phyloP scores from a whole-genome alignment of 2,329 filamentous ascomycete genomes.

The Cercospora citrullina region DNA sequence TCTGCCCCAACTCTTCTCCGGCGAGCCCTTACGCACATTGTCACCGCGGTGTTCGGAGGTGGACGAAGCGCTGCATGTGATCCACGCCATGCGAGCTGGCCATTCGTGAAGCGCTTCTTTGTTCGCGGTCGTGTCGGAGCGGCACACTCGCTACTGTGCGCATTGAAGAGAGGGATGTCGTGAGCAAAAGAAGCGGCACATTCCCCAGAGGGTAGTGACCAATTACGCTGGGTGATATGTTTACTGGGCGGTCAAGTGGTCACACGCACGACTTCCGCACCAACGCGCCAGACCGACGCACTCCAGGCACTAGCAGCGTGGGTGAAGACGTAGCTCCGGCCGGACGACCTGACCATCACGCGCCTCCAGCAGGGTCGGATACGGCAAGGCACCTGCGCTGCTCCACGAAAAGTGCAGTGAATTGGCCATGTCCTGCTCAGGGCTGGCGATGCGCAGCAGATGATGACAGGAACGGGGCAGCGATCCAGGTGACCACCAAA shows the following conservation, averaged over 20 bases:
- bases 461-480: slow-evolving; percentile 6
- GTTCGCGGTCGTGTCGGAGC: too few relatives aligned
- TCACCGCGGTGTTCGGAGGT: slow-evolving; percentile 4
- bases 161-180: background rate
- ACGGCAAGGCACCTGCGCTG: background rate
- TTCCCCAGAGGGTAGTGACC: background rate
- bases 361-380: background rate
- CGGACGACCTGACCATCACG: background rate
- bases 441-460: background rate
- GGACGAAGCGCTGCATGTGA: slow-evolving; percentile 5
- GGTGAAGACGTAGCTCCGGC: slow-evolving; percentile 5
- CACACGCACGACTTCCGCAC: slow-evolving; percentile 1
- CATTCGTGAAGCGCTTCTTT: slow-evolving; percentile 7
- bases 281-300: background rate
- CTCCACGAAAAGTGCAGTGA: background rate
- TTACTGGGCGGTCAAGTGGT: slow-evolving; percentile 7
- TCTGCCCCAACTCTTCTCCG: slow-evolving; percentile 1
- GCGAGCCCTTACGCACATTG: background rate
- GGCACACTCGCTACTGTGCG: background rate
- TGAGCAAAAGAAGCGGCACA: background rate
- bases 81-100: slow-evolving; percentile 15
- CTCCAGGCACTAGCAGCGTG: background rate
- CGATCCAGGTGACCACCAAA: background rate
- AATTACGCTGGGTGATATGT: slow-evolving; percentile 2
- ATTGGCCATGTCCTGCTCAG: background rate